These are phyloP conservation scores for Phaffia rhodozyma DNA, from an alignment of 1,284 basidiomycete genomes.

Conservation along the genomic window DNA sequence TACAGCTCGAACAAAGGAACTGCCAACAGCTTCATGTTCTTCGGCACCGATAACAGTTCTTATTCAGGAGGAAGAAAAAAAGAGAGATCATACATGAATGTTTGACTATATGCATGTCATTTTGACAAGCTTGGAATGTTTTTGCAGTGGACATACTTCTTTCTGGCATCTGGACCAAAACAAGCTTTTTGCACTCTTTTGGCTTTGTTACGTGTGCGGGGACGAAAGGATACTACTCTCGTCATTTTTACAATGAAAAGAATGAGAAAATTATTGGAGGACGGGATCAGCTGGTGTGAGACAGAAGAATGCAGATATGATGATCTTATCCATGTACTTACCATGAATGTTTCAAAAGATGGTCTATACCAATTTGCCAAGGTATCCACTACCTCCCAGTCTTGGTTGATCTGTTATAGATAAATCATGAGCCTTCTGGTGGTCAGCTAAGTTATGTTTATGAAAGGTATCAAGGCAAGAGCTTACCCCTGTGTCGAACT, in stretches of 20 bases:
- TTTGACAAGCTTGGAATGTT: no score
- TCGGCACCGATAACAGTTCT: conserved; percentile 92
- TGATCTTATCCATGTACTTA: conserved; percentile 37
- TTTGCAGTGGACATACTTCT: conserved; percentile 58
- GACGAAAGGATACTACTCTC: conserved; percentile 80
- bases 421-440: background rate
- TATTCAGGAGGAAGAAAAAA: conserved; percentile 13
- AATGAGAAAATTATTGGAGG: background rate
- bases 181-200: conserved; percentile 95
- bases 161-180: conserved; percentile 88
- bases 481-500: conserved; percentile 36
- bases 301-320: no score
- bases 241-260: background rate
- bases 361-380: conserved; percentile 95
- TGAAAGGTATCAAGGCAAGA: conserved; percentile 14
- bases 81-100: background rate
- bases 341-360: conserved; percentile 97
- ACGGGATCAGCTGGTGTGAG: background rate
- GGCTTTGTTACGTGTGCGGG: conserved; percentile 95
- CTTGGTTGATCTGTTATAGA: conserved; percentile 46
- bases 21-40: conserved; percentile 90
- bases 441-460: background rate
- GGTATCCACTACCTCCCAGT: conserved; percentile 92
- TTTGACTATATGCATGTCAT: background rate
- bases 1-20: conserved; percentile 86